Evolutionary conservation across 192 early-diverging fungal genomes (phyloP), one percentile per base, ranked within the genome.

Genomic region (Dissophora globulifera): DNA sequence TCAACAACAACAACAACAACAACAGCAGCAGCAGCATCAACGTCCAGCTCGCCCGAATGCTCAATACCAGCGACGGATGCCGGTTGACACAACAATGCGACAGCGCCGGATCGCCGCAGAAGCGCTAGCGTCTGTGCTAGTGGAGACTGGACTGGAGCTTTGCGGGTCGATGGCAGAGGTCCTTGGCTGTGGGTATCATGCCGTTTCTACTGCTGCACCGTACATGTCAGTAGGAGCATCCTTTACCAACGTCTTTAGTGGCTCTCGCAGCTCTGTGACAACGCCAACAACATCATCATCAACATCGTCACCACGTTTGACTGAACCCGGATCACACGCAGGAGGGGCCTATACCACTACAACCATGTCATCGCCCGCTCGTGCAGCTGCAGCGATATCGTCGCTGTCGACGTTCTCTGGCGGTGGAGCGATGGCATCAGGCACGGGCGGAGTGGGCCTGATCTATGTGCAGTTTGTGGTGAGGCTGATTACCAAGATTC

Each of bases 391-490:
- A 1, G 72, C 72, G 0, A 61, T 76, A 15, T 26, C 72, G 2
- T 66, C 72, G 2, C 33, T 76, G 47, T 62, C 72, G 1, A 47
- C 33, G 1, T 66, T 76, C 57, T 41, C 72, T 29, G 72, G 72
- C 0, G 64, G 72, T 11, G 51, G 63, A 11, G 64, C 53, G 11
- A 76, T 76, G 72, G 72, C 58, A 11, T 66, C 57, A 7, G 72
- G 72, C 11, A 67, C 72, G 0, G 72, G 72, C 13, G 72, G 72
- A 9, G 43, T 76, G 8, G 72, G 72, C 2, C 33, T 76, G 43
- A 76, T 76, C 20, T 76, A 67, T 45, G 52, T 76, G 5, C 72
- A 76, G 26, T 76, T 76, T 43, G 72, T 76, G 33, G 64, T 66
- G 17, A 62, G 72, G 11, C 45, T 76, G 9, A 4, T 76, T 29